These are phyloP conservation scores for Phaeosphaeria sp. DNA, from an alignment of 2,329 filamentous ascomycete genomes.

Conservation along the genomic window DNA sequence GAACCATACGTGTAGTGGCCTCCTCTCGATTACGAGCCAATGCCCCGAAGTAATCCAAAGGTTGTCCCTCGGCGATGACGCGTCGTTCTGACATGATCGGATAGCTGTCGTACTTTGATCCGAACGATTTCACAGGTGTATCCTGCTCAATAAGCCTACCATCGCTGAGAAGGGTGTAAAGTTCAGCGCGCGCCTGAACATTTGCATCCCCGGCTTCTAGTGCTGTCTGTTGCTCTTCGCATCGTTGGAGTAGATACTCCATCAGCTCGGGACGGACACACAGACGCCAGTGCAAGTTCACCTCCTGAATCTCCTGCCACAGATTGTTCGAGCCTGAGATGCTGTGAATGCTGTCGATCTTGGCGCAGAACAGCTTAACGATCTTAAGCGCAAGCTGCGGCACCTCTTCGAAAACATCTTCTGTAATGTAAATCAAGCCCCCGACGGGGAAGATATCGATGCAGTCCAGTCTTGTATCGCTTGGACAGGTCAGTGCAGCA, in stretches of 20 bases:
- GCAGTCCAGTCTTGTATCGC: constrained; percentile 28
- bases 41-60: constrained; percentile 34
- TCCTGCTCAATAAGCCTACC: constrained; percentile 39
- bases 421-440: constrained; percentile 51
- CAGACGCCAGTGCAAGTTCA: constrained; percentile 39
- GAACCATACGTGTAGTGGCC: constrained; percentile 35
- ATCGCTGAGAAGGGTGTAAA: constrained; percentile 32
- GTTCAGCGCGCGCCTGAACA: constrained; percentile 11
- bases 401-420: constrained; percentile 50
- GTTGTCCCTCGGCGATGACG: constrained; percentile 20
- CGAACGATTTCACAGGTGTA: constrained; percentile 8
- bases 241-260: constrained; percentile 30
- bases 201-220: constrained; percentile 25
- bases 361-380: constrained; percentile 43
- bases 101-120: constrained; percentile 27
- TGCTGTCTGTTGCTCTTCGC: constrained; percentile 22
- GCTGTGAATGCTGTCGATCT: constrained; percentile 29
- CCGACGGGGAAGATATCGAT: constrained; percentile 49
- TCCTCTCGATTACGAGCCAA: constrained; percentile 23
- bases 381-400: constrained; percentile 48
- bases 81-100: constrained; percentile 39
- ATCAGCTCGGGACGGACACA: constrained; percentile 41
- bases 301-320: constrained; percentile 27
- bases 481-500: constrained; percentile 17
- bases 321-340: constrained; percentile 18